Evolutionary conservation across 2,329 filamentous ascomycete species (phyloP), one percentile per base, ranked within the genome.

Genomic region (Clarireedia paspali): DNA sequence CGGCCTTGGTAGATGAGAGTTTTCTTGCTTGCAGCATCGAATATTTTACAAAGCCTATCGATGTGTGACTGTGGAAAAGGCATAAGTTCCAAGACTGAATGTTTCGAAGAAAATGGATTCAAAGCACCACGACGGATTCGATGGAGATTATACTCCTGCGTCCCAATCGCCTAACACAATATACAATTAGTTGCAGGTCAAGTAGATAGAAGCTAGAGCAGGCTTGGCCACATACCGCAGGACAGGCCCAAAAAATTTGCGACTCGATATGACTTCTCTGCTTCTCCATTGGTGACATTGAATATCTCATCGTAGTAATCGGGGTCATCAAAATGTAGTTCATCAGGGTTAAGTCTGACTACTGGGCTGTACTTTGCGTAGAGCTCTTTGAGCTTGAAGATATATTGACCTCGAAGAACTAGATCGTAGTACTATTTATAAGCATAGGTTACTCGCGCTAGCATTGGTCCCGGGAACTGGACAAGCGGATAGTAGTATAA

Each of bases 311-410:
- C 59, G 15, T 56, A 62, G 54, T 57, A 63, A 24, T 57, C 47
- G 15, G 60, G 58, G 24, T 56, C 45, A 6, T 55, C 34, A 15
- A 59, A 47, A 45, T 60, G 57, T 4, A 61, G 4, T 34, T 55
- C 59, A 27, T 60, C 30, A 9, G 59, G 57, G 42, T 47, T 59
- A 27, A 60, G 54, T 20, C 59, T 39, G 20, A 61, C 39, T 4
- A 59, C 49, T 6, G 59, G 57, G 2, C 58, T 74, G 56, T 75
- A 76, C 57, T 66, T 59, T 45, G 70, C 63, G 61, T 76, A 73
- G 62, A 76, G 62, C 50, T 72, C 67, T 49, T 68, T 63, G 34
- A 76, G 72, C 55, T 74, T 68, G 58, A 69, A 73, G 10, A 67
- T 74, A 55, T 74, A 75, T 60, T 73, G 67, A 4, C 72, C 74